Evolutionary conservation across 352 stramenopile species (phyloP), one percentile per base, ranked within the genome.

Genomic region (Pythium rishiriense): DNA sequence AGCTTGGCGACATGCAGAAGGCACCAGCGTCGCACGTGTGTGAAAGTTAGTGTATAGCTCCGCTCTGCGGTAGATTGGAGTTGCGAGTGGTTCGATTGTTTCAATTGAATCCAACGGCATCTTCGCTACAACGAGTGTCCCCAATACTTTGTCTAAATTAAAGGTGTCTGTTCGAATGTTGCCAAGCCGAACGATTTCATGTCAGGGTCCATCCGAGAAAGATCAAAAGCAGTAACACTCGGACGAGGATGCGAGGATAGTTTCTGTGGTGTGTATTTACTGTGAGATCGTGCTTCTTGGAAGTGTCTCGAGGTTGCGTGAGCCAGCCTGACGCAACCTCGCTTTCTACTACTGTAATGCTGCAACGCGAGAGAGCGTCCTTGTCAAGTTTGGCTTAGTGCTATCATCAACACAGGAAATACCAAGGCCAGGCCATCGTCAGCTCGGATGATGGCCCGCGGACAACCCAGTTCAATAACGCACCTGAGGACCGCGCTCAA

Each of bases 401-500:
- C 35, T 41, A 17, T n/a, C n/a, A n/a, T n/a, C n/a, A 15, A 41
- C 9, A 41, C 11, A 41, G 35, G 10, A 5, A 35, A 35, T n/a
- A n/a, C n/a, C n/a, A 35, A 11, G 10, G 10, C 31, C 31, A 35
- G 10, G 10, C 31, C 31, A 35, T 35, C 31, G 10, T 5, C 31
- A 35, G 5, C 5, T 35, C 31, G 10, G 5, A 35, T 35, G 5
- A 35, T 35, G 5, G 5, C 31, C 35, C 6, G 17, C 9, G 9
- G 11, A 17, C 14, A 41, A 15, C 9, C 6, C 9, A 35, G 17
- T 41, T 17, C 12, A 14, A 14, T 4, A 37, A 62, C 64, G 22
- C 31, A 90, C 80, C 76, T 88, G 78, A 14, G 74, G 72, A 28
- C 83, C 83, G 43, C 85, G 85, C 72, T 91, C 74, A 46, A 83